Evolutionary conservation across 768 basidiomycete species (phyloP).

Genomic region (Strobilomyces confusus): DNA sequence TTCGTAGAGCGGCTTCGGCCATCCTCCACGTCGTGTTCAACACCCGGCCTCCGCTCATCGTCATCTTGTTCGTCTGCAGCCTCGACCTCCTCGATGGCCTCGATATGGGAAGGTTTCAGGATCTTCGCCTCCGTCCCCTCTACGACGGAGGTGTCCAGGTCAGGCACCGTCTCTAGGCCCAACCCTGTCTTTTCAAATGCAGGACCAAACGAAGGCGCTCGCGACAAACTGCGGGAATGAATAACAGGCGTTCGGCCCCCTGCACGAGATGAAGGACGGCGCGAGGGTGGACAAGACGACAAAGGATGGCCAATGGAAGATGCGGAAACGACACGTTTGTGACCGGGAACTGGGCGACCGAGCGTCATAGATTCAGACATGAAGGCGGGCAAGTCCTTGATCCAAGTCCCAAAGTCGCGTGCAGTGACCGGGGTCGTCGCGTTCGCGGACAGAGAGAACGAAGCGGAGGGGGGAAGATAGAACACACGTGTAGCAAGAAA

Average conservation of each 20-base stretch:
- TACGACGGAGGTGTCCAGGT: conserved; percentile 38
- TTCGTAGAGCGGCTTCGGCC: conserved; percentile 55
- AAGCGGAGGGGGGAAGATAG: conserved; percentile 62
- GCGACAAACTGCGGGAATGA: conserved; percentile 53
- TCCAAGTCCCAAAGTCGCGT: conserved; percentile 82
- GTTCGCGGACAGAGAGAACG: conserved; percentile 15
- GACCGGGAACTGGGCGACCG: conserved; percentile 35
- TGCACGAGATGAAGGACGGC: conserved; percentile 68
- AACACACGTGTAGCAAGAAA: conserved; percentile 85
- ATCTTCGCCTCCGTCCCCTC: conserved; percentile 42
- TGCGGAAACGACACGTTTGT: conserved; percentile 55
- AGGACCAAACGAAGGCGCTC: conserved; percentile 61
- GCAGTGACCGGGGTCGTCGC: conserved; percentile 54
- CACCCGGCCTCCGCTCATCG: conserved; percentile 11
- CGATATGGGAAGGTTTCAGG: conserved; percentile 22
- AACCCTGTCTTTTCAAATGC: conserved; percentile 40
- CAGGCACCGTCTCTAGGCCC: conserved; percentile 46
- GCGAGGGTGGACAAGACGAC: conserved; percentile 59
- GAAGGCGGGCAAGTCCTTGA: conserved; percentile 72
- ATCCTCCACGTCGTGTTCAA: conserved; percentile 32
- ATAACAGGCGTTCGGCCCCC: conserved; percentile 52
- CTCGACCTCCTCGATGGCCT: conserved; percentile 37
- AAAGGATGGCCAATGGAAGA: conserved; percentile 62
- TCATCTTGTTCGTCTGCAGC: conserved; percentile 33
- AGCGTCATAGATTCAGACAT: conserved; percentile 42